Percentiles rank a stretch among this genome's conserved stretches.
Evolutionary conservation across 257 asterid genomes (phyloP).

Genomic region (Petunia secreta): DNA sequence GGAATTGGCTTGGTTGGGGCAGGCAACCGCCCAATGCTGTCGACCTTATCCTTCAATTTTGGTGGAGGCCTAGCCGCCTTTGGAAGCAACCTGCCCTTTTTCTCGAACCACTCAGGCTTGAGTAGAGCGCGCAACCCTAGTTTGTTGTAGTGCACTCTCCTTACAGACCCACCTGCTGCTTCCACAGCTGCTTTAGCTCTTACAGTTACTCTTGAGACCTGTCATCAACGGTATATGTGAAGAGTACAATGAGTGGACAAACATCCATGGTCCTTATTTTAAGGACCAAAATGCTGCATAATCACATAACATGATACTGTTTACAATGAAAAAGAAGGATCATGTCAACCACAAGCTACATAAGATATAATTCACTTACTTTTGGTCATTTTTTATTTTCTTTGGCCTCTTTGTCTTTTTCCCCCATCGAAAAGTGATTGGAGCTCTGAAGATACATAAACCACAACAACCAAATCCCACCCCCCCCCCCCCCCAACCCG

Average conservation of each 20-base stretch:
- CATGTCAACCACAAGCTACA: not conserved
- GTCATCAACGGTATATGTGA: conserved; percentile 16
- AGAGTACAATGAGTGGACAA: not conserved
- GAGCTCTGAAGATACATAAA: not conserved
- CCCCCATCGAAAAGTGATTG: not conserved
- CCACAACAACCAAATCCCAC: not conserved
- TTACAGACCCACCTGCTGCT: conserved; percentile 88
- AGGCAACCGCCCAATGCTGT: conserved; percentile 88
- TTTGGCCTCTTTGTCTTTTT: not conserved
- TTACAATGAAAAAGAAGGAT: not conserved
- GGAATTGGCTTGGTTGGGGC: conserved; percentile 93
- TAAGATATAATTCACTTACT: not conserved
- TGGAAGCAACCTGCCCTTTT: conserved; percentile 93
- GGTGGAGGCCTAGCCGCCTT: conserved; percentile 96
- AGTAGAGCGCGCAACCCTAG: conserved; percentile 82
- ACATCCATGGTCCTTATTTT: not conserved
- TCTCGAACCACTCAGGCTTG: conserved; percentile 93
- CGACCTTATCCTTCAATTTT: conserved; percentile 75
- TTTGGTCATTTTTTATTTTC: not conserved
- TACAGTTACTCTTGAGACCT: conserved; percentile 93
- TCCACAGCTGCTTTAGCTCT: conserved; percentile 95
- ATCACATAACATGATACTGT: not conserved
- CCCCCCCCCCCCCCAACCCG: not conserved
- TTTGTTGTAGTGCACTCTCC: conserved; percentile 90
- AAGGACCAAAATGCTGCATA: not conserved